Evolutionary conservation across 768 basidiomycete species (phyloP).

Genomic region (Boletellus sp.): DNA sequence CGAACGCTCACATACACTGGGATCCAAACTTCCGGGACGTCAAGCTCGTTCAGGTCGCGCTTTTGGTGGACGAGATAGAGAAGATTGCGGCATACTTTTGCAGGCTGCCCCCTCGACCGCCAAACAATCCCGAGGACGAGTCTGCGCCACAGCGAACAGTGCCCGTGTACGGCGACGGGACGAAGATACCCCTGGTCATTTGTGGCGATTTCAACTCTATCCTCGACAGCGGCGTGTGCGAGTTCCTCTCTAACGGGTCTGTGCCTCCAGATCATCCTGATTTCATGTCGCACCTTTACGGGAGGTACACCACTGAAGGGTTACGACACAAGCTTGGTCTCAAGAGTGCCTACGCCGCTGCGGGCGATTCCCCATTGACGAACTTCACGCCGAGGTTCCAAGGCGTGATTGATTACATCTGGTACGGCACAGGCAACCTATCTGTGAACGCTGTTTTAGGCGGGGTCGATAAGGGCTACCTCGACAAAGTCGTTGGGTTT

Average conservation of each 20-base stretch:
- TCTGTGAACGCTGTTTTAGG: constrained; percentile 81
- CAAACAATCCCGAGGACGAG: constrained; percentile 31
- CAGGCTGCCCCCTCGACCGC: constrained; percentile 67
- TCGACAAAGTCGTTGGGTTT: constrained; percentile 92
- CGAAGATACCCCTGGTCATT: constrained; percentile 86
- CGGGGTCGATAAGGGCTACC: constrained; percentile 79
- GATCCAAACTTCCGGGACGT: constrained; percentile 91
- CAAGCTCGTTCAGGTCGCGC: constrained; percentile 93
- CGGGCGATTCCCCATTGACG: constrained; percentile 68
- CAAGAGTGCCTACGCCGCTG: constrained; percentile 76
- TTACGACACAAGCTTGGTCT: constrained; percentile 74
- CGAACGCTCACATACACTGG: constrained; percentile 92
- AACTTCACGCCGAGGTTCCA: constrained; percentile 88
- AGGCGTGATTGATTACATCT: constrained; percentile 90
- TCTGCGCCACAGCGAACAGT: constrained; percentile 40
- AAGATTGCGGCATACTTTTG: constrained; percentile 85
- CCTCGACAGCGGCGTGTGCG: constrained; percentile 84
- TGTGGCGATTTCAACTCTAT: constrained; percentile 97
- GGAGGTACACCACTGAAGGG: constrained; percentile 88
- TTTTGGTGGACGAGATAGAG: constrained; percentile 89
- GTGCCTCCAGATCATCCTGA: constrained; percentile 78
- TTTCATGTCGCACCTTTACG: constrained; percentile 89
- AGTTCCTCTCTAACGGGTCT: constrained; percentile 75
- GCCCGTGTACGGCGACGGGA: constrained; percentile 76
- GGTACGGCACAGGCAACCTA: constrained; percentile 76